Base-by-base conservation (phyloP, 1,284 basidiomycete genomes). In the Cerrena zonata region DNA sequence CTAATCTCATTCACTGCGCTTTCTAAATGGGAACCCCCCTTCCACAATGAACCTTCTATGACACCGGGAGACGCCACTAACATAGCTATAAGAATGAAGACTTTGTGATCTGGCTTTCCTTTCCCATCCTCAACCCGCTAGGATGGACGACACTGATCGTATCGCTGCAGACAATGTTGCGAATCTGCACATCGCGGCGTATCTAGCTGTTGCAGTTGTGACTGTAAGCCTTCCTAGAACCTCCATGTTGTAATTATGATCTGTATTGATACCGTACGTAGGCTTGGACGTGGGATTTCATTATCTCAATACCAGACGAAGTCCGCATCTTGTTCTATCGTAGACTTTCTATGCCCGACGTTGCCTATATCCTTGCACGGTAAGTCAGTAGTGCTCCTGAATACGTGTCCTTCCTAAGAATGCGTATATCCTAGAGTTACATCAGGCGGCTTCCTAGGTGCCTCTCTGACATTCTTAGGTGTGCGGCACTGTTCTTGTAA, bases 291-390 rank as follows among this genome's bases (percentile, higher is more conserved):
- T 49, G 47, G 47, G 47, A 49, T 42, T 43, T 23, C 23, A 25
- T 49, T 4, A 49, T 49, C 24, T 49, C 47, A 19, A 25, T 42
- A 4, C n/a, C 38, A 4, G 47, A 49, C 18, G 47, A 49, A n/a
- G 13, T 38, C 30, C 7, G 15, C 4, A 27, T 49, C n/a, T 49
- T 49, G 38, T 25, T 21, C 10, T 21, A 49, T 5, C 38, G 26
- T 22, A 11, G 21, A 19, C 10, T 43, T n/a, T 4, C 18, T 3
- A 25, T 49, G 11, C 18, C 47, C 7, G 47, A 49, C 36, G 47
- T 43, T 19, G 47, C 39, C 5, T 49, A 49, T 21, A 30, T 49
- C 22, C 21, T 49, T 10, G 19, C 47, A 4, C 27, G 47, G 47
- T 49, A 41, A 11, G 47, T 54, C 11, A 4, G 7, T 19, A 7